Evolutionary conservation across 140 eudicot species (phyloP), one percentile per base, ranked within the genome.

Genomic region (Anethum foeniculum): DNA sequence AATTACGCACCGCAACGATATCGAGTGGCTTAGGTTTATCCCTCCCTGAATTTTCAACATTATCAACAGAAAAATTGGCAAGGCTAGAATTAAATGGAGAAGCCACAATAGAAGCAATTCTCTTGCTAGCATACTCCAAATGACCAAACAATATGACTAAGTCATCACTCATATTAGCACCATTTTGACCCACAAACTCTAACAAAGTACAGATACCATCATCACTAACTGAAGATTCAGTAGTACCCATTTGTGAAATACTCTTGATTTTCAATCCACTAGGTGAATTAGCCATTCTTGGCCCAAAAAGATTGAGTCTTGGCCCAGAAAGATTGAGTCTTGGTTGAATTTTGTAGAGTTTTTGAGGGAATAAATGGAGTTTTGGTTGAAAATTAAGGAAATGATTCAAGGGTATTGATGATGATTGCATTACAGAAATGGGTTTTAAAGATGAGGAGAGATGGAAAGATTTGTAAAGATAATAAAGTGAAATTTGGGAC

Each of bases 21-120:
- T 95, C 99, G 52, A 95, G 99, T 11, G 99, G 97, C 86, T 95
- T 95, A n/a, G 99, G 97, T 81, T 91, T 91, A 92, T 95, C 99
- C 84, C 99, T 87, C 49, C 81, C 97, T 46, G 91, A 39, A 9
- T 78, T 84, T 39, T 79, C 82, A 68, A n/a, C 83, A 38, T 71
- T 41, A 51, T 75, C 88, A 65, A 52, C 86, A 2, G 65, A 85
- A 68, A 46, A 58, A 58, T 77, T 89, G 11, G 83, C 91, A 25
- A 92, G 92, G 64, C 82, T 88, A 27, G 92, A 89, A 87, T 88
- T 90, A 56, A 65, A 92, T 71, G 99, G 99, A 80, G 99, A 92
- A 85, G 99, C 99, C 86, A 96, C 95, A 25, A 93, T 92, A 81
- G 96, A 91, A 12, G 98, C 97, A 75, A 96, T 96, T 84, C 54